Evolutionary conservation across 768 basidiomycete genomes (phyloP), one percentile per base, ranked within the genome.

Genomic region (Paxillus rubicundulus): DNA sequence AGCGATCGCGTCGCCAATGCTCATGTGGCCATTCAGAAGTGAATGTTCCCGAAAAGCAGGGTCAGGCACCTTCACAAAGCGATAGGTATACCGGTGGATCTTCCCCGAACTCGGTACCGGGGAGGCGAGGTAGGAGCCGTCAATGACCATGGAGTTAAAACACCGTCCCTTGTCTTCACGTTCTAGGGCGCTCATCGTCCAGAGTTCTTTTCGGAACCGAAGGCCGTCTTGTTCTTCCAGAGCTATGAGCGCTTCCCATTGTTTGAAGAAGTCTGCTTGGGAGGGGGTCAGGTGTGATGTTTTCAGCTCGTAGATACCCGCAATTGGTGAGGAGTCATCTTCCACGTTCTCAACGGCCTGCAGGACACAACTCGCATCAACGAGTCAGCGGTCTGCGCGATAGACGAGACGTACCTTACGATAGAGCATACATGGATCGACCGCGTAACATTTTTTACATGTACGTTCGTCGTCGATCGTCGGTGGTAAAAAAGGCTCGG

Each of bases 391-490:
- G 32, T 33, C 13, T 5, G 13, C 24, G 6, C 5, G 13, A 13
- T 10, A 10, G 9, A 20, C 50, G 28, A 47, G 45, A 42, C 72
- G 28, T 54, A 86, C 91, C 78, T 87, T 89, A 40, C 96, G 87
- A 72, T 94, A 98, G 10, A 99, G 76, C 87, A 98, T 93, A 69
- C 97, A 98, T 2, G 84, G 78, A 61, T 99, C 92, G 6, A 89
- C 70, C 0, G 81, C 77, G 64, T 85, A 98, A 63, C 97, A 98
- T 45, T 75, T 80, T 64, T 84, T 82, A 68, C 97, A 99, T 10
- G 78, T 71, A 50, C 85, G 73, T 52, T 84, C 80, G 57, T 92
- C 84, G 63, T 98, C 92, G 54, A 97, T 87, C 0, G 93, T 90
- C 1, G 85, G 79, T 1, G 97, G 97, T 17, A 99, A 72, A 67